Evolutionary conservation across 1,139 yeast species (phyloP).

Genomic region (Suhomyces bokatorum): DNA sequence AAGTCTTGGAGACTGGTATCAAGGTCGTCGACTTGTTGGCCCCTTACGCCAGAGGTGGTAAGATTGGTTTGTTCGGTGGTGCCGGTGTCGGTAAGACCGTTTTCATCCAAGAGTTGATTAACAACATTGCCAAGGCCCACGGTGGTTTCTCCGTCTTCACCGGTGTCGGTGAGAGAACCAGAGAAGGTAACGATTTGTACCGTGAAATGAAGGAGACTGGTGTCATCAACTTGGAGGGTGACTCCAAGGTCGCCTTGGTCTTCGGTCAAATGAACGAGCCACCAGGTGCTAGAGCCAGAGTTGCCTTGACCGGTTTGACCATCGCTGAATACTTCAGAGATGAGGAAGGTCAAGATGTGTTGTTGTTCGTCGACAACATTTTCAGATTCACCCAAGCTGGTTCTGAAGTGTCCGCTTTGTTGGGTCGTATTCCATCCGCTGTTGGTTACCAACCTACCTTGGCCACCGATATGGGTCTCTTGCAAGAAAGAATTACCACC

Average conservation of each 20-base stretch:
- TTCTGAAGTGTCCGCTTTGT: constrained; percentile 99
- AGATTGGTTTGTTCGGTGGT: constrained; percentile 99
- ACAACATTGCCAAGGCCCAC: constrained; percentile 99
- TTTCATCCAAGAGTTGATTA: constrained; percentile 98
- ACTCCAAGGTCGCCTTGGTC: constrained; percentile 98
- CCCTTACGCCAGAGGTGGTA: constrained; percentile 99
- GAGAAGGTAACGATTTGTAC: constrained; percentile 99
- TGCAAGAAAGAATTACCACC: constrained; percentile 99
- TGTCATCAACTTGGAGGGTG: constrained; percentile 99
- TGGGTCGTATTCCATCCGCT: constrained; percentile 99
- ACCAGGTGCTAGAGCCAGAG: constrained; percentile 99
- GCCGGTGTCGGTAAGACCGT: constrained; percentile 99
- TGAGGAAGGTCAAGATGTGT: constrained; percentile 99
- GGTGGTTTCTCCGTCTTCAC: constrained; percentile 99
- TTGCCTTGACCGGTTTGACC: constrained; percentile 99
- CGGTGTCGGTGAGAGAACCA: constrained; percentile 99
- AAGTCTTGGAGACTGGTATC: constrained; percentile 98
- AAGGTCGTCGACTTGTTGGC: constrained; percentile 99
- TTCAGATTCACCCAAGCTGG: constrained; percentile 99
- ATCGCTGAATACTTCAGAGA: constrained; percentile 99
- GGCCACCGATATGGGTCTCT: constrained; percentile 99
- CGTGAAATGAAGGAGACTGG: constrained; percentile 99
- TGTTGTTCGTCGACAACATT: constrained; percentile 99
- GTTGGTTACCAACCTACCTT: constrained; percentile 99
- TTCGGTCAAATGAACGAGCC: constrained; percentile 99